phyloP scores from a whole-genome alignment of 2,329 filamentous ascomycete genomes.

The Cladosporium cucumerinum region DNA sequence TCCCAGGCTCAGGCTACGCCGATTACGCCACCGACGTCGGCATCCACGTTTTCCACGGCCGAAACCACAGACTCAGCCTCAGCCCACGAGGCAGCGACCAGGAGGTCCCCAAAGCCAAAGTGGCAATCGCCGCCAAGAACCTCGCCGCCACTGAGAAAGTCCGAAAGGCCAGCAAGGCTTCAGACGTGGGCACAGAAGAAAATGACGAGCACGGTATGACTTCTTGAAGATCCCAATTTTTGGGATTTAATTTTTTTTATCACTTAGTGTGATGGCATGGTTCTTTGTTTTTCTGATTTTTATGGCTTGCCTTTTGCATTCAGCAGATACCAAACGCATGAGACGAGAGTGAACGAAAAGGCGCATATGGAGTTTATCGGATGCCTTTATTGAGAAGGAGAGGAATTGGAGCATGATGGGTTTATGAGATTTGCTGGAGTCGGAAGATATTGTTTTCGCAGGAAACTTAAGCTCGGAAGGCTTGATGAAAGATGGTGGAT shows the following conservation, averaged over 20 bases:
- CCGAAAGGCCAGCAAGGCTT: not conserved
- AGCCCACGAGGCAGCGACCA: conserved; percentile 32
- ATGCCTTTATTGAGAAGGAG: not conserved
- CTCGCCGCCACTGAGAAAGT: not conserved
- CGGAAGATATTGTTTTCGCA: no score
- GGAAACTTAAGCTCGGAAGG: no score
- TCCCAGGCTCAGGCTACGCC: conserved; percentile 35
- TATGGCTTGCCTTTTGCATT: conserved; percentile 10
- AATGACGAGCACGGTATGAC: conserved; percentile 6
- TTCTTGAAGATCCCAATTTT: not conserved
- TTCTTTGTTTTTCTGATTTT: conserved; percentile 12
- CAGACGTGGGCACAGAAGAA: not conserved
- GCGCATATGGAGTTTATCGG: not conserved
- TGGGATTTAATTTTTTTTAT: not conserved
- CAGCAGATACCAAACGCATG: conserved; percentile 13
- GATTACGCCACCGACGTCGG: conserved; percentile 36
- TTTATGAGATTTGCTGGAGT: not conserved
- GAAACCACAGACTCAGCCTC: conserved; percentile 30
- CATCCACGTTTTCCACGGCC: conserved; percentile 35
- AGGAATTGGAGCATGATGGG: not conserved
- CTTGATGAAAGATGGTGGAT: no score
- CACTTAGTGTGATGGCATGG: not conserved
- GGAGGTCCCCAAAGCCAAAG: conserved; percentile 23
- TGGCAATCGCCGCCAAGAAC: not conserved
- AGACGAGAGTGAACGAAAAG: not conserved